Base-by-base conservation (phyloP, 352 stramenopile species). In the Phytophthora idaei region DNA sequence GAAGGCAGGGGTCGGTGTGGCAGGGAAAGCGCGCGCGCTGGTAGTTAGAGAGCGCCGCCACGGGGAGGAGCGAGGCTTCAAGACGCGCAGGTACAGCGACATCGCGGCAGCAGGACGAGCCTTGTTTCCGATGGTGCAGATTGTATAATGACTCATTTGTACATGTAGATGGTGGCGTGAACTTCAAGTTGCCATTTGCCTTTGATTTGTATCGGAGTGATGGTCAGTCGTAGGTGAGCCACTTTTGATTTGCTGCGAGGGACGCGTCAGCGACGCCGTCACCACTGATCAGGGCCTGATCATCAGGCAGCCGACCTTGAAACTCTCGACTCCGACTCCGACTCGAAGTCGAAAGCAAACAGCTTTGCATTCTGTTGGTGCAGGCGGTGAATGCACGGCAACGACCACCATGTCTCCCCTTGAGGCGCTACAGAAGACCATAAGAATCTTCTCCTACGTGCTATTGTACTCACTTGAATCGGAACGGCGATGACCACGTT, bases 1-100 rank as follows among this genome's bases (percentile, higher is more conserved):
- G 49, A 95, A 93, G 17, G 78, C 61, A 3, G 87, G 85, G 4
- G 80, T 51, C 1, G 83, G 83, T 9, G 83, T 90, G 42, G 71
- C 2, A 0, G 86, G 86, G 54, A 68, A 49, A 10, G 28, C 3
- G 37, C 66, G 73, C 27, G 46, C 28, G 47, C 32, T 68, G 57
- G 49, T 27, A 25, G 27, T 42, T 27, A 71, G 27, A 46, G 59
- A 63, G 71, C 64, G 63, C 9, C 46, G 41, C 61, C 57, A 66
- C 32, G 34, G 31, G 12, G 39, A 32, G 14, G 42, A 45, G 51
- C 56, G 59, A 14, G 58, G 51, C 48, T 49, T 69, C 36, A 69
- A 49, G 12, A 34, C 15, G 41, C 17, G 29, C 5, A 66, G 21
- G 32, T 45, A 55, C 39, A 59, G 46, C 49, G 46, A 36, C 51